phyloP scores from a whole-genome alignment of 2,329 filamentous ascomycete genomes.

The Venturia aucupariae region DNA sequence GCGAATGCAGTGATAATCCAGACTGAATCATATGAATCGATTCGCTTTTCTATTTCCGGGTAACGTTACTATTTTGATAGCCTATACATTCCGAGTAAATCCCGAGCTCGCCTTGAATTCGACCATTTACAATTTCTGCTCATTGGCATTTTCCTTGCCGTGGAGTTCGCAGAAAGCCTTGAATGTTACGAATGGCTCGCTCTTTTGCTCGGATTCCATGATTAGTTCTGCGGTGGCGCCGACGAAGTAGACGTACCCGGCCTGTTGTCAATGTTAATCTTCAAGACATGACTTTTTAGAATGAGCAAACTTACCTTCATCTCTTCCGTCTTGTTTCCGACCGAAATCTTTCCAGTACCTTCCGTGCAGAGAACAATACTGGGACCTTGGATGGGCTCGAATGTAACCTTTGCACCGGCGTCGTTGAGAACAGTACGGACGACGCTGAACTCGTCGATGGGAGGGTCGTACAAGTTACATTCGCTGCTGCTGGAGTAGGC shows the following conservation, averaged over 20 bases:
- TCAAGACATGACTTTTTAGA: neutral
- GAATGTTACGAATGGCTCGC: slow-evolving; percentile 72
- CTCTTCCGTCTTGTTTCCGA: slow-evolving; percentile 71
- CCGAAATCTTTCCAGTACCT: slow-evolving; percentile 73
- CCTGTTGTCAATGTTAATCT: neutral
- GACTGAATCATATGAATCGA: too few relatives aligned
- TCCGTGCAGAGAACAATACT: slow-evolving; percentile 87
- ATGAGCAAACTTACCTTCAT: slow-evolving; percentile 29
- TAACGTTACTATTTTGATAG: too few relatives aligned
- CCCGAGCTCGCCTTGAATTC: too few relatives aligned
- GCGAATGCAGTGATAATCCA: too few relatives aligned
- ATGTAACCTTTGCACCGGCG: slow-evolving; percentile 70
- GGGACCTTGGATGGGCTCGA: slow-evolving; percentile 78
- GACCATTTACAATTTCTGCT: neutral
- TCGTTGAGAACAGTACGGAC: slow-evolving; percentile 67
- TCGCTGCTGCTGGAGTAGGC: slow-evolving; percentile 72
- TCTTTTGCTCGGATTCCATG: slow-evolving; percentile 55
- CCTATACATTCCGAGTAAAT: too few relatives aligned
- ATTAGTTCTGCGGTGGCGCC: slow-evolving; percentile 79
- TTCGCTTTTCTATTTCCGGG: too few relatives aligned
- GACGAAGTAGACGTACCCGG: slow-evolving; percentile 50
- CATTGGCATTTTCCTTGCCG: neutral
- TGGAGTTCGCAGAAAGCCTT: slow-evolving; percentile 88
- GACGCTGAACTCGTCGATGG: slow-evolving; percentile 93
- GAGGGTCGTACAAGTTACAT: slow-evolving; percentile 77